phyloP scores from a whole-genome alignment of 306 rosid genomes.

The Lotus japonicus region DNA sequence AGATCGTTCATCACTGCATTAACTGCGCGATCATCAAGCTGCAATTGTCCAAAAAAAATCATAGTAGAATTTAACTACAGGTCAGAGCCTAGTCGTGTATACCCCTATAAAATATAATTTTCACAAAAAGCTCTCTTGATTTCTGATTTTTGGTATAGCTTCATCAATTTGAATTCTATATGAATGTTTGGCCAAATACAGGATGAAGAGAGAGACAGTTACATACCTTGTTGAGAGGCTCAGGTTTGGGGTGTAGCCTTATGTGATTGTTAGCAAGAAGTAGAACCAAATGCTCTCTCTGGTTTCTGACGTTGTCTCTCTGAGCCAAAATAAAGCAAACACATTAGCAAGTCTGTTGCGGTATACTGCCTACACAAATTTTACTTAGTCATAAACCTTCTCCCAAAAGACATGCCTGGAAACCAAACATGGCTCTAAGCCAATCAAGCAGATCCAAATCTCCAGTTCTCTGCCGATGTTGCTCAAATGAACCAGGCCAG shows the following conservation, averaged over 20 bases:
- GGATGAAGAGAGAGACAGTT: background rate
- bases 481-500: conserved; percentile 84
- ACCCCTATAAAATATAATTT: conserved; percentile 2
- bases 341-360: conserved; percentile 3
- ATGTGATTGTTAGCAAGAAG: conserved; percentile 85
- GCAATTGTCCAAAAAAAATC: conserved; percentile 19
- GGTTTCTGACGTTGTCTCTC: conserved; percentile 95
- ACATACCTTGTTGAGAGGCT: conserved; percentile 88
- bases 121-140: background rate
- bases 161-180: background rate
- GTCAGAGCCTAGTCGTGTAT: conserved; percentile 7
- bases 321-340: conserved; percentile 34
- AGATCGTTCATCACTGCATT: conserved; percentile 60
- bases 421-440: conserved; percentile 95
- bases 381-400: background rate
- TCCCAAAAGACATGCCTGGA: conserved; percentile 55
- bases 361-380: background rate
- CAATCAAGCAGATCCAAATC: conserved; percentile 91
- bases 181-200: background rate
- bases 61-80: conserved; percentile 7
- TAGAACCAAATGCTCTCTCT: conserved; percentile 88
- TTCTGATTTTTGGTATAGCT: conserved; percentile 9
- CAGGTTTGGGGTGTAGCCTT: conserved; percentile 88
- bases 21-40: conserved; percentile 97
- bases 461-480: conserved; percentile 67